phyloP scores from a whole-genome alignment of 1,284 basidiomycete genomes.

The Trichosporon faecale region DNA sequence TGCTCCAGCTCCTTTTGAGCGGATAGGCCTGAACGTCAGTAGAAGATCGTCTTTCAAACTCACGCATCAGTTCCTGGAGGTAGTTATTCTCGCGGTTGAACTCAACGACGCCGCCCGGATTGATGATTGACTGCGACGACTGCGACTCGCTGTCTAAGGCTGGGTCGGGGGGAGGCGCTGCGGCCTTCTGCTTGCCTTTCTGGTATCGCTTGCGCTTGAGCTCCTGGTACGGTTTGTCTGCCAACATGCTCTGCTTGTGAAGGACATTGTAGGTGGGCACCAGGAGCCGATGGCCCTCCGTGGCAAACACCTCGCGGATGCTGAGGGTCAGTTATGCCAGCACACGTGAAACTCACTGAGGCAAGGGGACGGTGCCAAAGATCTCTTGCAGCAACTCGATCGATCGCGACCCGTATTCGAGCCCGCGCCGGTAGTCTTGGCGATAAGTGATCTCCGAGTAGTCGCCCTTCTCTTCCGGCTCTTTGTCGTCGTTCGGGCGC shows the following conservation, averaged over 20 bases:
- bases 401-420: not conserved
- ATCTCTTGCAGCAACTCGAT: constrained; percentile 2
- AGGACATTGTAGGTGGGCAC: constrained; percentile 36
- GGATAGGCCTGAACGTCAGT: constrained; percentile 13
- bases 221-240: constrained; percentile 31
- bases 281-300: constrained; percentile 21
- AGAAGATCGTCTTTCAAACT: not conserved
- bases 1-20: constrained; percentile 27
- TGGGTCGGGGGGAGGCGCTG: not conserved
- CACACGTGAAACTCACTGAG: not conserved
- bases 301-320: constrained; percentile 24
- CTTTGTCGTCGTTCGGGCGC: constrained; percentile 18
- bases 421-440: not conserved
- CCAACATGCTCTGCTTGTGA: constrained; percentile 15
- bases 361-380: constrained; percentile 23
- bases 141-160: not conserved
- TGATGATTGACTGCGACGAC: not conserved
- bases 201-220: constrained; percentile 32
- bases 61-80: constrained; percentile 20
- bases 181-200: constrained; percentile 53
- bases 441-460: constrained; percentile 30
- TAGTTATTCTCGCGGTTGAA: constrained; percentile 7
- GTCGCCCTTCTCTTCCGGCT: constrained; percentile 17
- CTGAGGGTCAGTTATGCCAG: constrained; percentile 19
- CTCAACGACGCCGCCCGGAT: not conserved